Evolutionary conservation across 2,329 filamentous ascomycete genomes (phyloP), one percentile per base, ranked within the genome.

Genomic region (Xylariaceae sp.): DNA sequence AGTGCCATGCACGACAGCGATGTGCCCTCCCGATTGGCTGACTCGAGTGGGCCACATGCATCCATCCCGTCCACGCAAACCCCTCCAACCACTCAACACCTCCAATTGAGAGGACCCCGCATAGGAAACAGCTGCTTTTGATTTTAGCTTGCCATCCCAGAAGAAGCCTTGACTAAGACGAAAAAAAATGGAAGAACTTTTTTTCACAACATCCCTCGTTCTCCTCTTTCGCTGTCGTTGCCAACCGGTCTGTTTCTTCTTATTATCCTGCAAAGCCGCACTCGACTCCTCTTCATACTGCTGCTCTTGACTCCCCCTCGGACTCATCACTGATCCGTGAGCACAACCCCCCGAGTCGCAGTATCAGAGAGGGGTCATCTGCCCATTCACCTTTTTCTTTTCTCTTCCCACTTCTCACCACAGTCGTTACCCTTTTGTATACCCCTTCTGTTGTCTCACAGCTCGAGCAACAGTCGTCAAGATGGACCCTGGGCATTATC

Each of bases 401-500:
- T 35, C 55, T 23, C 17, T 47, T 35, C 49, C 60, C 52, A 51
- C 39, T 45, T 57, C n/a, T 44, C 41, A 35, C 60, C 53, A 52
- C 51, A 48, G 30, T 56, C 51, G 10, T 37, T 30, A 30, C 23
- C 23, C 23, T 30, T 30, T 56, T 15, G 4, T 10, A n/a, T 45
- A 15, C 5, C 2, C 23, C 10, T 17, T n/a, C 15, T 47, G 15
- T 45, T 51, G 2, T 18, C 50, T 44, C 13, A n/a, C 13, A 30
- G 9, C 13, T 44, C 18, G 49, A 23, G 10, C 17, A 30, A 6
- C 30, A 56, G 47, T 44, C 35, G 37, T 44, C 59, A 65, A 76
- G 75, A 78, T 78, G 76, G 69, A 73, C 35, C 65, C 73, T 48
- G 68, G 69, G 37, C 65, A 76, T 60, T 76, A 79, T 65, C 76